phyloP scores from a whole-genome alignment of 257 asterid species.

The Verbascum thapsus region DNA sequence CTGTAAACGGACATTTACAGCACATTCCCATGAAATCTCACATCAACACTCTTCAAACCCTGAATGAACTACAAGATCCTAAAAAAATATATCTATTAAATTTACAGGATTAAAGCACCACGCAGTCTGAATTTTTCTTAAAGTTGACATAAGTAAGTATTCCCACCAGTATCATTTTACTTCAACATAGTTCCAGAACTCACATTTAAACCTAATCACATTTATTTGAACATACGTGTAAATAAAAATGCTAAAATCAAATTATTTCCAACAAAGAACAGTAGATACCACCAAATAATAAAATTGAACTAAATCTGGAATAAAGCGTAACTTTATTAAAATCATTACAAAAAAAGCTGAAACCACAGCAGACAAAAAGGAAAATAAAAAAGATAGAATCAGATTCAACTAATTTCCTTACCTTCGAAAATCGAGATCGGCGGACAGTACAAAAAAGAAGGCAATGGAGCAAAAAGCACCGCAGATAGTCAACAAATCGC shows the following conservation, averaged over 20 bases:
- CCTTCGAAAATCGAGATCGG: slow-evolving; percentile 51
- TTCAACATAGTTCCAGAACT: background rate
- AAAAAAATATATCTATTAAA: slow-evolving; percentile 1
- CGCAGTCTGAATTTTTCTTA: background rate
- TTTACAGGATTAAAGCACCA: slow-evolving; percentile 23
- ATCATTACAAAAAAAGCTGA: slow-evolving; percentile 31
- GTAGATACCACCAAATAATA: slow-evolving; percentile 9
- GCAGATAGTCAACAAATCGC: slow-evolving; percentile 13
- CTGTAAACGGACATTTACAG: slow-evolving; percentile 26
- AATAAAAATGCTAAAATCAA: background rate
- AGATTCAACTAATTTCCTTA: slow-evolving; percentile 31
- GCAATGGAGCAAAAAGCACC: slow-evolving; percentile 19
- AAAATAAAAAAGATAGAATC: slow-evolving; percentile 21
- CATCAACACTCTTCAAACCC: slow-evolving; percentile 41
- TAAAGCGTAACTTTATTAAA: slow-evolving; percentile 17
- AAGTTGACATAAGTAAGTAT: slow-evolving; percentile 16
- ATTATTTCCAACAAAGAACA: slow-evolving; percentile 8
- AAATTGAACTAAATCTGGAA: slow-evolving; percentile 5
- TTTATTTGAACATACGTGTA: background rate
- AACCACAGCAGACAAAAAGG: slow-evolving; percentile 24
- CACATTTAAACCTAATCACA: slow-evolving; percentile 1
- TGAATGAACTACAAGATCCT: slow-evolving; percentile 30
- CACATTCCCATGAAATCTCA: slow-evolving; percentile 43
- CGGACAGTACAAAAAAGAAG: slow-evolving; percentile 28
- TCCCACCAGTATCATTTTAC: background rate